Evolutionary conservation across 768 basidiomycete genomes (phyloP).

Genomic region (Leccinum olivaceopallidum): DNA sequence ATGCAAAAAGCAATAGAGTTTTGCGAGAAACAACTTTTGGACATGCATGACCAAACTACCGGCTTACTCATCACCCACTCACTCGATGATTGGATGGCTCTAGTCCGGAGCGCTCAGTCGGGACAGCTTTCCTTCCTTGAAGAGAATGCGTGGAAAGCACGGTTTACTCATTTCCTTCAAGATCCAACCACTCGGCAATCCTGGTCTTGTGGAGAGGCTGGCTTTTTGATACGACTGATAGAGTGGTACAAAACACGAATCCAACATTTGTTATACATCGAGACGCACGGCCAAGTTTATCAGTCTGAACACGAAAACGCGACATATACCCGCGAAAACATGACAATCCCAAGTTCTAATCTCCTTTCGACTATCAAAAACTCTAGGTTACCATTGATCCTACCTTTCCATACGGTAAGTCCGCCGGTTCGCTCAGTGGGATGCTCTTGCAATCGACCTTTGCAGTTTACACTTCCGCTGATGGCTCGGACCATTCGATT

Average conservation of each 20-base stretch:
- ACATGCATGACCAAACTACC: conserved; percentile 31
- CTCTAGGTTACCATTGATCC: conserved; percentile 40
- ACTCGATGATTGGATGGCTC: conserved; percentile 39
- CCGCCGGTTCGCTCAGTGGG: neutral
- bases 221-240: conserved; percentile 45
- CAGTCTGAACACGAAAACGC: conserved; percentile 14
- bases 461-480: conserved; percentile 48
- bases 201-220: conserved; percentile 37
- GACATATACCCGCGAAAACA: conserved; percentile 9
- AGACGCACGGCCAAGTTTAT: conserved; percentile 34
- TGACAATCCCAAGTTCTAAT: conserved; percentile 18
- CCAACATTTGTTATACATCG: conserved; percentile 45
- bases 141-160: conserved; percentile 32
- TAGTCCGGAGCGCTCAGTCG: conserved; percentile 32
- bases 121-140: conserved; percentile 28
- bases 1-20: conserved; percentile 39
- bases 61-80: conserved; percentile 30
- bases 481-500: conserved; percentile 42
- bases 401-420: conserved; percentile 52
- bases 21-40: conserved; percentile 39
- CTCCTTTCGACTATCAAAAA: conserved; percentile 27
- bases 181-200: conserved; percentile 20
- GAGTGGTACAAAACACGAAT: conserved; percentile 43
- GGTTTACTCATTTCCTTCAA: conserved; percentile 33
- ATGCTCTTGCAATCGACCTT: neutral